These are phyloP conservation scores for Santalum album DNA, from an alignment of 164 flowering plant species.

Conservation along the genomic window DNA sequence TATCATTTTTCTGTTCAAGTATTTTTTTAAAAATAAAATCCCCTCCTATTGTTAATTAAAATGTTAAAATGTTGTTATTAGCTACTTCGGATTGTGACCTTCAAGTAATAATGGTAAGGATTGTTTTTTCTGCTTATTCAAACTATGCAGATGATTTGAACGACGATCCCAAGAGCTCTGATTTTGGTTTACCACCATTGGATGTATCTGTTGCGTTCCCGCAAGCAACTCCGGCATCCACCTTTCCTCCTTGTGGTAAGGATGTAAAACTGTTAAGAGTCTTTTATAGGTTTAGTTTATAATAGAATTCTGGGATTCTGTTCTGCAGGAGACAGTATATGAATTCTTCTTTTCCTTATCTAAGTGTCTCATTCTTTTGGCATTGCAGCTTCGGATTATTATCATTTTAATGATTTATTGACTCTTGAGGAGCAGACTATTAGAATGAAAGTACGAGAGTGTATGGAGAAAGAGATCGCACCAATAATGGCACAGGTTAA, in stretches of 20 bases:
- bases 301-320: background rate
- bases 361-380: background rate
- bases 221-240: constrained; percentile 85
- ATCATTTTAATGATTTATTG: constrained; percentile 71
- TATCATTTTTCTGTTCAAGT: too few relatives aligned
- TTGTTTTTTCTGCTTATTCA: too few relatives aligned
- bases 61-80: too few relatives aligned
- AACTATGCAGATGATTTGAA: constrained; percentile 32
- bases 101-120: too few relatives aligned
- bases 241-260: constrained; percentile 73
- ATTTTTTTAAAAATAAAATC: too few relatives aligned
- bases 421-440: constrained; percentile 63
- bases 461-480: constrained; percentile 85
- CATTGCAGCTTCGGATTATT: constrained; percentile 77
- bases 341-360: too few relatives aligned
- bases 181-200: constrained; percentile 52
- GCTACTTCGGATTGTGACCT: too few relatives aligned
- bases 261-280: background rate
- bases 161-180: constrained; percentile 24
- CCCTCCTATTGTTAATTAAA: too few relatives aligned
- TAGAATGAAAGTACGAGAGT: constrained; percentile 46
- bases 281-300: too few relatives aligned
- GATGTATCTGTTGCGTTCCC: constrained; percentile 82
- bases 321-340: too few relatives aligned
- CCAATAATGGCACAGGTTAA: constrained; percentile 84